A percentile compares a stretch with the other conserved stretches of the same genome.
phyloP scores from a whole-genome alignment of 331 rosid genomes.

The Phaseolus coccineus region DNA sequence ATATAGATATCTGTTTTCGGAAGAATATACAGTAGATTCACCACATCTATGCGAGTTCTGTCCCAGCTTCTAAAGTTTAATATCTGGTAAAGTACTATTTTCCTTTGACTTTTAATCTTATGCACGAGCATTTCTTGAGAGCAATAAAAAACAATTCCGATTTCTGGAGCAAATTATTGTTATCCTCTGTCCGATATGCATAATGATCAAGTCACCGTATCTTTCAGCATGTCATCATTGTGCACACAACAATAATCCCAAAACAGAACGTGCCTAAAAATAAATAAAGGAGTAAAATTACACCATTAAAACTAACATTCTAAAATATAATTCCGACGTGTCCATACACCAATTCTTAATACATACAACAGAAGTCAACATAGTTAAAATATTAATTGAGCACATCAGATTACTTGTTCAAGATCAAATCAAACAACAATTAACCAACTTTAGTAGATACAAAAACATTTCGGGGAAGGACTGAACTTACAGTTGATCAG shows the following conservation, averaged over 20 bases:
- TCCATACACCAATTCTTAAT: not conserved
- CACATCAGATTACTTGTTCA: constrained; percentile 6
- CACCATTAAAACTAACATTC: not conserved
- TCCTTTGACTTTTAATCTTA: constrained; percentile 1
- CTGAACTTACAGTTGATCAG: not conserved
- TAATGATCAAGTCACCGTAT: not conserved
- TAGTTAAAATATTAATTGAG: not conserved
- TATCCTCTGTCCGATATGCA: not conserved
- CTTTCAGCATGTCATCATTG: not conserved
- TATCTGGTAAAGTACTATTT: not conserved
- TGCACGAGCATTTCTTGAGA: not conserved
- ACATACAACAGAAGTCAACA: not conserved
- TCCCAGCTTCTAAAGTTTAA: not conserved
- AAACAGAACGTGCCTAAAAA: not conserved
- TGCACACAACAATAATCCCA: not conserved
- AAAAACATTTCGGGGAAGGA: not conserved
- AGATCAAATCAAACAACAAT: not conserved
- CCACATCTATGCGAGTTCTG: not conserved
- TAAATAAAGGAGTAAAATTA: not conserved
- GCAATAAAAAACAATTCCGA: not conserved
- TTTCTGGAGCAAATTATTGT: not conserved
- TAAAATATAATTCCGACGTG: not conserved
- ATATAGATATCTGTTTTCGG: not conserved
- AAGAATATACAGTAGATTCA: not conserved
- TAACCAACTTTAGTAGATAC: not conserved